Percentiles rank a stretch among this genome's conserved stretches.
Conservation (phyloP, 164 flowering plant genomes). For the Nelumbo lutea region DNA sequence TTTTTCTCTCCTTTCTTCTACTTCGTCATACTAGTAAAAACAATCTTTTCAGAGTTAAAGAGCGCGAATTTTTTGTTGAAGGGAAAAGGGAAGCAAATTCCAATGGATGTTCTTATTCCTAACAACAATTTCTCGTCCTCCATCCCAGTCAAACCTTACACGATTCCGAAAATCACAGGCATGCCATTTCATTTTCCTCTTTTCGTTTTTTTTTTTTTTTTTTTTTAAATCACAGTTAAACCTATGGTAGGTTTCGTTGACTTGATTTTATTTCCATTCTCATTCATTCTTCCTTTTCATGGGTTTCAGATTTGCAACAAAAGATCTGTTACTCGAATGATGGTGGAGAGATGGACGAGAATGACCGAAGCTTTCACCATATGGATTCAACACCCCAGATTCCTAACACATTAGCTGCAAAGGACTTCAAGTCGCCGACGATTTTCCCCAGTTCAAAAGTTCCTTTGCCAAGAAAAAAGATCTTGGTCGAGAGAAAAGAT, state of each 20-base stretch:
- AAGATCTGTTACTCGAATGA: background rate
- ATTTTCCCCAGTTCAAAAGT: slow-evolving; percentile 37
- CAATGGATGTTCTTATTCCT: slow-evolving; percentile 12
- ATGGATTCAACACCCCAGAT: slow-evolving; percentile 12
- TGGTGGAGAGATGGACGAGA: slow-evolving; percentile 34
- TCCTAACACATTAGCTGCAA: slow-evolving; percentile 14
- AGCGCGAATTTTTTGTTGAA: too few species aligned
- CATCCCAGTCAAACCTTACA: slow-evolving; percentile 10
- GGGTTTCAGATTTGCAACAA: slow-evolving; percentile 4
- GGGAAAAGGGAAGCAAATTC: background rate
- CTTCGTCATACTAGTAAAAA: too few species aligned
- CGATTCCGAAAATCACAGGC: slow-evolving; percentile 1
- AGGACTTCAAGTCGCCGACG: slow-evolving; percentile 43
- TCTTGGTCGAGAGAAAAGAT: slow-evolving; percentile 37
- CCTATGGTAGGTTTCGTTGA: background rate
- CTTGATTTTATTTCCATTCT: background rate
- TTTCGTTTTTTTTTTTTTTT: background rate
- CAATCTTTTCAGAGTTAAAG: too few species aligned
- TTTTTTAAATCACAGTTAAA: background rate
- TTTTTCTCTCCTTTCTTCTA: too few species aligned
- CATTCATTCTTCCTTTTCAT: background rate
- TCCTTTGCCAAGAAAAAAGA: slow-evolving; percentile 27
- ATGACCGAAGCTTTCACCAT: slow-evolving; percentile 17
- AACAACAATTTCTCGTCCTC: slow-evolving; percentile 12
- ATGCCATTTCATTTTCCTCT: background rate